Base-by-base conservation (phyloP, 345 rosid species). In the Iberis pinnata region DNA sequence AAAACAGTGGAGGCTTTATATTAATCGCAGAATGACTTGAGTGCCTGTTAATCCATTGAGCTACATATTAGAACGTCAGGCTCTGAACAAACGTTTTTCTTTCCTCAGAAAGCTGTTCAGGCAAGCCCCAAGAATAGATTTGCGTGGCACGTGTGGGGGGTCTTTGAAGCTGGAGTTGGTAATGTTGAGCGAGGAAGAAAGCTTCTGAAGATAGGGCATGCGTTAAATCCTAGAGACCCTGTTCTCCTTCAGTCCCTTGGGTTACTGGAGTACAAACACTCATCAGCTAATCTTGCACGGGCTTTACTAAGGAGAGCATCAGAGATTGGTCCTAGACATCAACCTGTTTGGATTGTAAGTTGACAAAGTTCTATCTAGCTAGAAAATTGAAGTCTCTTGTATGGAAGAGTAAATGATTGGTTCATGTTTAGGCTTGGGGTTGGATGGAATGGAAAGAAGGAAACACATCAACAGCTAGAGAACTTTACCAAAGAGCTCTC, bases 381-480 rank as follows among this genome's bases (percentile, higher is more conserved):
- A 49, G 22, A 7, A 11, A 26, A 42, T 29, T 58, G 13, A 40
- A 40, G 49, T 27, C 17, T 33, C 47, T 29, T 56, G 18, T 36
- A 44, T 52, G 49, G 39, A 58, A 53, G 53, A 60, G 17, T 14
- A 22, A 44, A 38, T 63, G 60, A 58, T 25, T 3, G 27, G 26
- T 40, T 64, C 36, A 32, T 14, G 62, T 52, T 14, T 64, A 92
- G 98, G 98, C 88, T 49, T 92, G 98, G 98, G 96, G 96, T 58
- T 92, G 95, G 98, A 80, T 87, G 98, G 98, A 92, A 55, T 87
- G 98, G 98, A 87, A 87, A 60, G 96, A 92, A 80, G 98, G 96
- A 65, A 87, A 84, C 69, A 57, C 78, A 65, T 31, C 79, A 16
- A 70, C 81, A 3, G 98, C 98, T 16, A 81, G 95, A 75, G 79